Percentiles rank a stretch among this genome's conserved stretches.
phyloP scores from a whole-genome alignment of 176 grass and related monocot genomes.

The Canna indica region DNA sequence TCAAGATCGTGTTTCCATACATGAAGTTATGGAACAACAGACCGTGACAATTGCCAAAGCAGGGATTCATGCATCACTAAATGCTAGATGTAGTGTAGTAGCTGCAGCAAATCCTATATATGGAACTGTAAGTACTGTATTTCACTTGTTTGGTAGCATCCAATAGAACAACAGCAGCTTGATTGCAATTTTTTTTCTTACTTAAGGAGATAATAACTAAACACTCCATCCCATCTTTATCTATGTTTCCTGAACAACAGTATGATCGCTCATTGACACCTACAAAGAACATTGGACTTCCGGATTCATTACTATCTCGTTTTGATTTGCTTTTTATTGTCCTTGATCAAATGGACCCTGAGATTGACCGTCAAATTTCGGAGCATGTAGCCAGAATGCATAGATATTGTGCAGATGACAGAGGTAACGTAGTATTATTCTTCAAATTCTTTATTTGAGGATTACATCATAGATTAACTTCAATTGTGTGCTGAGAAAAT shows the following conservation, averaged over 20 bases:
- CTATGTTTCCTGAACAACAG: constrained; percentile 23
- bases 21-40: constrained; percentile 99
- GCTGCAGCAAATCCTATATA: constrained; percentile 99
- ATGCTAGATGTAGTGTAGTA: constrained; percentile 95
- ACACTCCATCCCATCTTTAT: background rate
- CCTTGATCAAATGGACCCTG: constrained; percentile 98
- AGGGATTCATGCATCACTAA: constrained; percentile 91
- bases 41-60: constrained; percentile 98
- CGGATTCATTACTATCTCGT: constrained; percentile 91
- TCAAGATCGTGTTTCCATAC: constrained; percentile 91
- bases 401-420: constrained; percentile 87
- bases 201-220: background rate
- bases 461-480: constrained; percentile 16
- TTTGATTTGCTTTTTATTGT: constrained; percentile 99
- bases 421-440: constrained; percentile 37
- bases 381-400: constrained; percentile 93
- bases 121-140: constrained; percentile 57
- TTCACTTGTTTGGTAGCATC: background rate
- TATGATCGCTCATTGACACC: constrained; percentile 92
- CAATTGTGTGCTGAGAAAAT: constrained; percentile 5
- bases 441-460: constrained; percentile 15
- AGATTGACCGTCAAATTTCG: constrained; percentile 88
- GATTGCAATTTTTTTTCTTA: too few relatives aligned
- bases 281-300: constrained; percentile 95
- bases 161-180: too few relatives aligned